Base-by-base conservation (phyloP, 495 filamentous ascomycete species). In the Penicillium canescens region DNA sequence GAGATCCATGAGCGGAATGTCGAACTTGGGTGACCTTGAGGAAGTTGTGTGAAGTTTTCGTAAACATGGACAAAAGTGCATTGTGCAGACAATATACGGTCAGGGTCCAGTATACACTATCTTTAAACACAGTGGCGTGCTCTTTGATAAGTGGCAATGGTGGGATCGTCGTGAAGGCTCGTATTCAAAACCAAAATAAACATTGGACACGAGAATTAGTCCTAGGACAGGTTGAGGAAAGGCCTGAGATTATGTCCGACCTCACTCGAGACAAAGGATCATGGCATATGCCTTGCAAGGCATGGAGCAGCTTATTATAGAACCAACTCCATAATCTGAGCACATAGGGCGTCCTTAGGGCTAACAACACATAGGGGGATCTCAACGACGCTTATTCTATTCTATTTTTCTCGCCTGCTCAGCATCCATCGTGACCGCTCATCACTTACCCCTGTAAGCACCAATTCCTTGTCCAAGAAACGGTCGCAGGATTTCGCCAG, bases 1-100 rank as follows among this genome's bases (percentile, higher is more conserved):
- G 23, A 75, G 68, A 56, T 72, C 69, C 59, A 72, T 69, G 42
- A 36, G 12, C 21, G 49, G 31, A 41, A 18, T 16, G 12, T 41
- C 12, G 11, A 24, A 21, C 9, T 23, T 20, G 31, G 26, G 18
- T 14, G 10, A 10, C 31, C 21, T n/a, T 31, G 28, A 5, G 20
- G 39, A 37, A 28, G n/a, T 39, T 42, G 42, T 21, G 11, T 31
- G 16, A 36, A 18, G 9, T 40, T 11, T 23, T 35, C 40, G 49
- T 16, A 23, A 13, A 37, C n/a, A 49, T 11, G 44, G 13, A 42
- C 43, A 40, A 24, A 23, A 37, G 28, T 23, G 12, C 52, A 51
- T 44, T 41, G 34, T 37, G 43, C 46, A 33, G 11, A 41, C 37
- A 20, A 42, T 9, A 42, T 18, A 26, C 18, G 16, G 42, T 33